Base-by-base conservation (phyloP, 139 green algal genomes). In the Volvox africanus region DNA sequence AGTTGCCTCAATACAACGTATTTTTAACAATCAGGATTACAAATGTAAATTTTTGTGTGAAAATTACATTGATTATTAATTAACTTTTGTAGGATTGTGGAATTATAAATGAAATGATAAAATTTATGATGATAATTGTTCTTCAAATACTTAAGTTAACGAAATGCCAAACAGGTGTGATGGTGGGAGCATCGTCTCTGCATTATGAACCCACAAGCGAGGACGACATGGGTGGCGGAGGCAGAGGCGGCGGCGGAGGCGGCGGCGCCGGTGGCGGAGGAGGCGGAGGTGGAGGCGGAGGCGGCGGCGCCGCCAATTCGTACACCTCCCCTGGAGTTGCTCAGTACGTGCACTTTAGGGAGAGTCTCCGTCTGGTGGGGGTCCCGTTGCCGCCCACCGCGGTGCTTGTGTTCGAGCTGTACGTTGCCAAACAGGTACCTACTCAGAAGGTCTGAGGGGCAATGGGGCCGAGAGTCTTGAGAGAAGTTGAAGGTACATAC, bases 321-420 rank as follows among this genome's bases (percentile, higher is more conserved):
- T 33, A 33, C 80, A 61, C 50, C 17, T 73, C 50, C 24, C 24
- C 21, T 17, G 61, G 37, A 28, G 36, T 20, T n/a, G 28, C 33
- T 14, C 86, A 90, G 50, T 75, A 69, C 24, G 87, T 90, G 1
- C 30, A 68, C 65, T 94, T 94, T 88, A 79, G 81, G 24, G 93
- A 95, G 68, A 82, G 62, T 0, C 71, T 94, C 24, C 69, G 13
- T 17, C 89, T 94, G 33, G 86, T 89, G 80, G 92, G 93, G 17
- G 36, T 94, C 26, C 68, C 79, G 28, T 75, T 93, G n/a, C 86
- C 80, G 18, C 81, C 91, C 73, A 94, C 93, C n/a, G 95, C 88
- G 35, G 84, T 93, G 69, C 71, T 93, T 22, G 92, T 95, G 80
- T 92, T 94, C 50, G 92, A 95, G 87, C 84, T 97, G 65, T 89